Conservation (phyloP, 345 rosid genomes). For the Lagerstroemia speciosa region DNA sequence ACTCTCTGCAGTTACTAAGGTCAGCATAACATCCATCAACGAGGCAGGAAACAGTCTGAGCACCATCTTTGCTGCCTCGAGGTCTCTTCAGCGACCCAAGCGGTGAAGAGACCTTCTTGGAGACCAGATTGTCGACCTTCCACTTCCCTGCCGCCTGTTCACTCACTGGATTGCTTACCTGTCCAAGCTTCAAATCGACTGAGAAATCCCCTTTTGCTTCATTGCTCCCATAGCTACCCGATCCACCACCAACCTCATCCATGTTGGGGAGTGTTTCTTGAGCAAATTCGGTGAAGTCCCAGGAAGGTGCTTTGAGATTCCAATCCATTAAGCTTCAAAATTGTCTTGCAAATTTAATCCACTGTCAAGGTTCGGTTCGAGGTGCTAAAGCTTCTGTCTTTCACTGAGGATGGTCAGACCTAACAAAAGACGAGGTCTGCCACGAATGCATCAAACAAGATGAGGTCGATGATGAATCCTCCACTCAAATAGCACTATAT, state of each 20-base stretch:
- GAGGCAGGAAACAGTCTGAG: slow-evolving; percentile 46
- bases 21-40: slow-evolving; percentile 69
- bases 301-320: slow-evolving; percentile 50
- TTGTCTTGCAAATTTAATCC: background rate
- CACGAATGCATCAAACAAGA: slow-evolving; percentile 13
- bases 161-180: slow-evolving; percentile 29
- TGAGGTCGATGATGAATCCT: slow-evolving; percentile 2
- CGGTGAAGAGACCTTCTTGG: slow-evolving; percentile 26
- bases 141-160: slow-evolving; percentile 30
- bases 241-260: slow-evolving; percentile 25
- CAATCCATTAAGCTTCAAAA: slow-evolving; percentile 46
- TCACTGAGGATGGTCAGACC: background rate
- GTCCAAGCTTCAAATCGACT: slow-evolving; percentile 74
- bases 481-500: background rate
- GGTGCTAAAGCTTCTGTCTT: slow-evolving; percentile 8
- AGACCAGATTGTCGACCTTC: slow-evolving; percentile 26
- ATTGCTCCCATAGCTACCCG: slow-evolving; percentile 28
- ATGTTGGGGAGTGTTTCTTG: slow-evolving; percentile 36
- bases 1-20: slow-evolving; percentile 63
- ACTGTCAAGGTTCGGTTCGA: background rate
- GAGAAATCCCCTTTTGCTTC: slow-evolving; percentile 37
- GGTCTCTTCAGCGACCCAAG: slow-evolving; percentile 52
- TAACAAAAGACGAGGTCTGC: background rate
- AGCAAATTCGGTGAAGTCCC: slow-evolving; percentile 46
- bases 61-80: slow-evolving; percentile 32